Conservation (phyloP, 1,139 yeast species). For the Candida sp. region DNA sequence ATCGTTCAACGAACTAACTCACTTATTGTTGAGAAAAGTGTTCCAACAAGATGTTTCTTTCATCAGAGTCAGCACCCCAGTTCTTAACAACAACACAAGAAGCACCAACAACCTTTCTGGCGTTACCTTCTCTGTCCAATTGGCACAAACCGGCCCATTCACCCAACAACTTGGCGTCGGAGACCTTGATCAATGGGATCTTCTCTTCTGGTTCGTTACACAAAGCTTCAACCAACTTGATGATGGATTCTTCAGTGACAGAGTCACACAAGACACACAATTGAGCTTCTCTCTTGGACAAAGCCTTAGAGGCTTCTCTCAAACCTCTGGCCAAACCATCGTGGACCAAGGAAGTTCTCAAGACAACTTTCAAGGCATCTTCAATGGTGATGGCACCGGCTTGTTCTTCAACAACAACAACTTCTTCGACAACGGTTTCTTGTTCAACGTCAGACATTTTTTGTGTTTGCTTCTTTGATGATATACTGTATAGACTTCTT, state of each 20-base stretch:
- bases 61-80: slow-evolving; percentile 99
- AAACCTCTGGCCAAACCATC: slow-evolving; percentile 99
- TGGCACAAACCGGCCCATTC: slow-evolving; percentile 99
- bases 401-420: slow-evolving; percentile 85
- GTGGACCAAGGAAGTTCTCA: slow-evolving; percentile 97
- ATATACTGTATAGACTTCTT: slow-evolving; percentile 65
- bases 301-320: slow-evolving; percentile 99
- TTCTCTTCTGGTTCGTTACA: slow-evolving; percentile 98
- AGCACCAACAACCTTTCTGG: slow-evolving; percentile 99
- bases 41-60: slow-evolving; percentile 96
- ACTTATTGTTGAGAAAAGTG: slow-evolving; percentile 90
- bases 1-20: slow-evolving; percentile 11
- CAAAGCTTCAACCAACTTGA: slow-evolving; percentile 98
- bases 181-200: slow-evolving; percentile 98
- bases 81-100: slow-evolving; percentile 99
- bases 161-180: slow-evolving; percentile 99
- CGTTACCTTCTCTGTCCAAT: slow-evolving; percentile 99
- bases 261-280: slow-evolving; percentile 98
- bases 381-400: slow-evolving; percentile 93
- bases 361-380: slow-evolving; percentile 98
- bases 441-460: slow-evolving; percentile 83
- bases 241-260: slow-evolving; percentile 97
- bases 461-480: slow-evolving; percentile 32
- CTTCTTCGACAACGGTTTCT: slow-evolving; percentile 85
- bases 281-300: slow-evolving; percentile 97